Conservation (phyloP, 257 asterid species). For the Lycium ferocissimum region DNA sequence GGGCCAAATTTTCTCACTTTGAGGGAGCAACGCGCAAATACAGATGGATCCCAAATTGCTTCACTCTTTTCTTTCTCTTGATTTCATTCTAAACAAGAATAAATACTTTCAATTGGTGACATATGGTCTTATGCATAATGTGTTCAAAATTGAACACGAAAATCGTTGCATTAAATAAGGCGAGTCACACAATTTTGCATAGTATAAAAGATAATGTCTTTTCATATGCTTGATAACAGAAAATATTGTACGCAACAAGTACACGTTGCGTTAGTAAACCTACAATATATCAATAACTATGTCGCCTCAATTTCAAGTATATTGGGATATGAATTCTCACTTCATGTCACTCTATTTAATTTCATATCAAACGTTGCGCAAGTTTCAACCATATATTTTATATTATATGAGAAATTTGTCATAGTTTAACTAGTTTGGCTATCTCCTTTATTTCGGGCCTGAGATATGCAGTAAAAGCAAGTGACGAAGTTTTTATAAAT, state of each 20-base stretch:
- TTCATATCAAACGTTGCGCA: no score
- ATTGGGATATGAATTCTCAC: no score
- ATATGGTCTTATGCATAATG: neutral
- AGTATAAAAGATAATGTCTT: neutral
- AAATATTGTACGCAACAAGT: neutral
- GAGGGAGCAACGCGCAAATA: neutral
- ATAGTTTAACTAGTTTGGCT: neutral
- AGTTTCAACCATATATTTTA: neutral
- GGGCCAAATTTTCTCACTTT: neutral
- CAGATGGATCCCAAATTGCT: neutral
- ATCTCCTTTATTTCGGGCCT: no score
- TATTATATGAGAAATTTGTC: neutral
- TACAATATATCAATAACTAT: neutral
- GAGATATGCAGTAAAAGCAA: neutral
- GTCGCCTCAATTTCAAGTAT: no score
- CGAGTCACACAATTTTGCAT: neutral
- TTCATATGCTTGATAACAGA: neutral
- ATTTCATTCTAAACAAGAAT: slow-evolving; percentile 1
- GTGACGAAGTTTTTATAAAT: neutral
- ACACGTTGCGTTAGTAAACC: neutral
- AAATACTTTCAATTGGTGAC: neutral
- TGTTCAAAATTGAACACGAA: neutral
- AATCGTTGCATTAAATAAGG: neutral
- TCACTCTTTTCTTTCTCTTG: neutral
- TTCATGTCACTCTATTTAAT: no score